Conservation (phyloP, 805 yeast genomes). For the Wickerhamomyces queroliae region DNA sequence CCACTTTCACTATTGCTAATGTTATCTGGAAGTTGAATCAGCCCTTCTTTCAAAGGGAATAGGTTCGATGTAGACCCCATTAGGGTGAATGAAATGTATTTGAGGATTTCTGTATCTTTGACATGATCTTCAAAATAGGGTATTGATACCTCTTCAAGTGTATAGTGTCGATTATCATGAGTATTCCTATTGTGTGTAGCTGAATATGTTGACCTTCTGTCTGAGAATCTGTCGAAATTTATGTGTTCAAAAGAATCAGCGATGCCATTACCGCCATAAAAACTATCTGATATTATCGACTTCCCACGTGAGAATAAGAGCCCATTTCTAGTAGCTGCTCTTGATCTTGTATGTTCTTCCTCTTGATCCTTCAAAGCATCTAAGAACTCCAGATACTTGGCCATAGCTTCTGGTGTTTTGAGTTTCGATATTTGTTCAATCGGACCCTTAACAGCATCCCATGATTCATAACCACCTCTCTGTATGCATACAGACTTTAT, state of each 20-base stretch:
- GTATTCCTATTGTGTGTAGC: slow-evolving; percentile 9
- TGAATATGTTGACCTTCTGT: slow-evolving; percentile 30
- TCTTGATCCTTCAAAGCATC: slow-evolving; percentile 10
- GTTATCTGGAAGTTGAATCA: slow-evolving; percentile 40
- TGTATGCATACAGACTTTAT: background rate
- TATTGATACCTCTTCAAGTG: slow-evolving; percentile 24
- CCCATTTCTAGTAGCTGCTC: background rate
- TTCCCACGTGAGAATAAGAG: background rate
- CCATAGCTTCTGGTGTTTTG: slow-evolving; percentile 7
- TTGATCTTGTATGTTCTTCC: background rate
- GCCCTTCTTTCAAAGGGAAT: slow-evolving; percentile 35
- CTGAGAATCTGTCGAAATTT: slow-evolving; percentile 29
- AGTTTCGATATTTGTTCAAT: slow-evolving; percentile 5
- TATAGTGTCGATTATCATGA: slow-evolving; percentile 9
- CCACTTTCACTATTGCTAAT: slow-evolving; percentile 54
- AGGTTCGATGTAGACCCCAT: slow-evolving; percentile 58
- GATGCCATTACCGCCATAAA: slow-evolving; percentile 14
- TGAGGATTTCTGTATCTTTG: slow-evolving; percentile 36
- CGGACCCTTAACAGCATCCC: background rate
- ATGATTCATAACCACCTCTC: background rate
- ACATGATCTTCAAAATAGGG: slow-evolving; percentile 30
- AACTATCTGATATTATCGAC: background rate
- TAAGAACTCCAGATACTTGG: slow-evolving; percentile 30
- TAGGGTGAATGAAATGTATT: slow-evolving; percentile 45
- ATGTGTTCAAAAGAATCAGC: slow-evolving; percentile 34